A percentile compares a stretch with the other conserved stretches of the same genome.
Conservation (phyloP, 768 basidiomycete genomes). For the Boletus subcaerulescens region DNA sequence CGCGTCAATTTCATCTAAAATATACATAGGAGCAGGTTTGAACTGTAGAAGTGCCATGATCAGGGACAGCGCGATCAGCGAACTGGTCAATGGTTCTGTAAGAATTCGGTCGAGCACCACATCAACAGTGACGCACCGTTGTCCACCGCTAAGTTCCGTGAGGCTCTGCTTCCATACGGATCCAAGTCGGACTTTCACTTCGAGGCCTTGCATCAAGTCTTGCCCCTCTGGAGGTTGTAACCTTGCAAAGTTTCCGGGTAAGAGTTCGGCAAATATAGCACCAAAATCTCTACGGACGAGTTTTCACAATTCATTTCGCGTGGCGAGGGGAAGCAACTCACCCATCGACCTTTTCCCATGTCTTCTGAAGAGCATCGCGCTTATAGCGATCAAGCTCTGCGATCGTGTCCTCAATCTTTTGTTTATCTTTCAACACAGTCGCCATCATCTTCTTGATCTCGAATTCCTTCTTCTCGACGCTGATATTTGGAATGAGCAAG, state of each 20-base stretch:
- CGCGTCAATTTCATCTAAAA: conserved; percentile 98
- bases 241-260: conserved; percentile 96
- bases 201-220: conserved; percentile 91
- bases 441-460: conserved; percentile 85
- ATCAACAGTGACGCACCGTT: conserved; percentile 57
- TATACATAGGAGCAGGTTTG: conserved; percentile 99
- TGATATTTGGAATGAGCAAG: conserved; percentile 29
- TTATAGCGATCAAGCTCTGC: conserved; percentile 92
- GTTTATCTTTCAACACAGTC: conserved; percentile 87
- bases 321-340: conserved; percentile 35
- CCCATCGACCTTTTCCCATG: conserved; percentile 95
- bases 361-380: conserved; percentile 87
- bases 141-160: conserved; percentile 96
- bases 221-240: conserved; percentile 90
- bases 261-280: conserved; percentile 88
- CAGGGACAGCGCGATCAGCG: conserved; percentile 93
- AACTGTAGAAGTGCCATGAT: conserved; percentile 99
- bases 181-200: conserved; percentile 95
- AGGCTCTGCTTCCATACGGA: conserved; percentile 97
- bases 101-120: background rate
- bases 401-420: conserved; percentile 93
- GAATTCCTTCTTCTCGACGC: conserved; percentile 90
- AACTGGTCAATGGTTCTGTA: conserved; percentile 46
- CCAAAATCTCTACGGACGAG: conserved; percentile 77
- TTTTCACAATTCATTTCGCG: background rate